Conservation (phyloP, 257 asterid species). For the Eucommia ulmoides region DNA sequence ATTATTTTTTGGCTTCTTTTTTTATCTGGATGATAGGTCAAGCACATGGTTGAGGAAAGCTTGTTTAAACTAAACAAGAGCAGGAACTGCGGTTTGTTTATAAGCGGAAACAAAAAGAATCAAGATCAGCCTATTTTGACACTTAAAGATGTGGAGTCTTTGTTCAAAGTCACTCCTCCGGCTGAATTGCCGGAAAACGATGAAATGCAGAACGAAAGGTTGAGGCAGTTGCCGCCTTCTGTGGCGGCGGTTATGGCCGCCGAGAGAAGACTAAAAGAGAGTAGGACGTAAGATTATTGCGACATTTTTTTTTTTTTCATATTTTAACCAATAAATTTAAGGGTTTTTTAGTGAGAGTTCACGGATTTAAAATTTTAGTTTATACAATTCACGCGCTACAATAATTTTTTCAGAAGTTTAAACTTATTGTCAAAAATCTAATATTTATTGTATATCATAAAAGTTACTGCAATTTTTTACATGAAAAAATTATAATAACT, state of each 20-base stretch:
- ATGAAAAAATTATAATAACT: no score
- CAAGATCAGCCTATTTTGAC: conserved; percentile 85
- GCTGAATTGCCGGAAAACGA: conserved; percentile 14
- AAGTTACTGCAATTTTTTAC: no score
- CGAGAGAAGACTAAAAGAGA: conserved; percentile 55
- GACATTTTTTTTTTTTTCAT: no score
- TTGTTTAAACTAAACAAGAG: conserved; percentile 72
- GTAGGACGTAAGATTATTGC: conserved; percentile 9
- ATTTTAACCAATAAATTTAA: no score
- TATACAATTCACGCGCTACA: no score
- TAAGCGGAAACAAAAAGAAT: conserved; percentile 85
- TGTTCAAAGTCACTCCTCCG: conserved; percentile 60
- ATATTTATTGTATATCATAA: no score
- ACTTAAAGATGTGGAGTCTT: conserved; percentile 60
- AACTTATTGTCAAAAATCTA: no score
- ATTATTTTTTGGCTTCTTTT: conserved; percentile 1
- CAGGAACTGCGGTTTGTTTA: conserved; percentile 48
- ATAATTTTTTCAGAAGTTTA: no score
- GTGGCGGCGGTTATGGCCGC: conserved; percentile 91
- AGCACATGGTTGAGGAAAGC: conserved; percentile 87
- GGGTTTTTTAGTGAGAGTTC: no score
- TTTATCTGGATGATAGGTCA: conserved; percentile 39
- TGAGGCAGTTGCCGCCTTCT: conserved; percentile 77
- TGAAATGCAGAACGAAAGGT: conserved; percentile 27
- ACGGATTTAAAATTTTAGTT: no score